A percentile compares a stretch with the other conserved stretches of the same genome.
These are phyloP conservation scores for Neonectria sp. DNA, from an alignment of 2,329 filamentous ascomycete genomes.

Conservation along the genomic window DNA sequence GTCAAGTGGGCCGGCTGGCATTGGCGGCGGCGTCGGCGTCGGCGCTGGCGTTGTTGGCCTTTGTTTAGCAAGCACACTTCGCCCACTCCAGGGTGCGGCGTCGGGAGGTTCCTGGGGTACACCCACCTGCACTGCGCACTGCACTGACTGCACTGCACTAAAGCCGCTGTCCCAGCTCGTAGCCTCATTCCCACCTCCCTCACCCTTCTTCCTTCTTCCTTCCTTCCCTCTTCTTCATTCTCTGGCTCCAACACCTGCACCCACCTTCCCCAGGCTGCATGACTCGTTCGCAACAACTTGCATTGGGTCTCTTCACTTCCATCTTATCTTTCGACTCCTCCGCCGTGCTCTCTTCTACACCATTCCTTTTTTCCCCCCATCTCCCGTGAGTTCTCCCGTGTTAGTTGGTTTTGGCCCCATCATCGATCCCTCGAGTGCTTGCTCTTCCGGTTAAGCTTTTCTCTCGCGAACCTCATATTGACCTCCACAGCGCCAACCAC, in stretches of 20 bases:
- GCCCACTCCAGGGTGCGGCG: slow-evolving; percentile 36
- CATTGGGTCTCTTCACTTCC: slow-evolving; percentile 27
- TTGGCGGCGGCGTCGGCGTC: slow-evolving; percentile 26
- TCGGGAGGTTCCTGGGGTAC: slow-evolving; percentile 41
- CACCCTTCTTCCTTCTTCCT: slow-evolving; percentile 44
- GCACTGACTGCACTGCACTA: slow-evolving; percentile 3
- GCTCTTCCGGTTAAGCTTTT: slow-evolving; percentile 32
- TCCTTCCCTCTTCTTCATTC: slow-evolving; percentile 40
- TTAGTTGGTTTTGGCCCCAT: slow-evolving; percentile 43
- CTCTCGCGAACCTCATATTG: slow-evolving; percentile 32
- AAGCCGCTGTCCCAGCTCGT: slow-evolving; percentile 35
- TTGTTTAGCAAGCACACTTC: slow-evolving; percentile 28
- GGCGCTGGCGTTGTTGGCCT: slow-evolving; percentile 7
- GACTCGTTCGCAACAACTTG: slow-evolving; percentile 37
- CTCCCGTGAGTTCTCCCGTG: slow-evolving; percentile 40
- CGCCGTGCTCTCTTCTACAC: slow-evolving; percentile 16
- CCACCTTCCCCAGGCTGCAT: slow-evolving; percentile 33
- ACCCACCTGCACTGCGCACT: slow-evolving; percentile 23
- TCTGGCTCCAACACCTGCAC: slow-evolving; percentile 40
- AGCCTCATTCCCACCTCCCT: slow-evolving; percentile 48
- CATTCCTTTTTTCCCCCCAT: slow-evolving; percentile 25
- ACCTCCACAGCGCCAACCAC: slow-evolving; percentile 20
- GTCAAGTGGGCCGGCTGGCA: slow-evolving; percentile 28
- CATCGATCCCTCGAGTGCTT: slow-evolving; percentile 34
- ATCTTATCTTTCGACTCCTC: slow-evolving; percentile 16